Conservation (phyloP, 768 basidiomycete genomes). For the Goffeauzyma gilvescens region DNA sequence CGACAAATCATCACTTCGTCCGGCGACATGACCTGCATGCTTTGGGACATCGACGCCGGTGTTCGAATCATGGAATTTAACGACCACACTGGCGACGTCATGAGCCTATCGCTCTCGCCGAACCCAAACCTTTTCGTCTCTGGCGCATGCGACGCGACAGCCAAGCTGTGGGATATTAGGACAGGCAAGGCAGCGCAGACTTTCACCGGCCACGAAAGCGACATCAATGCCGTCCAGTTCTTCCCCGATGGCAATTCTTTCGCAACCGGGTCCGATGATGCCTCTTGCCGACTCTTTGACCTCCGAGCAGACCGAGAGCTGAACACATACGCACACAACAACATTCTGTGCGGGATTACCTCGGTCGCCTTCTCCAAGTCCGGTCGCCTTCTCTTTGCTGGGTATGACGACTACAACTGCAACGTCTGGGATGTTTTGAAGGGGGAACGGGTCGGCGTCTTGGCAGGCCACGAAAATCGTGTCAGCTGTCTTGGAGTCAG, state of each 20-base stretch:
- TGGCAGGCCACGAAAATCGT: slow-evolving; percentile 95
- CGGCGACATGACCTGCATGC: slow-evolving; percentile 99
- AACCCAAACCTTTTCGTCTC: slow-evolving; percentile 95
- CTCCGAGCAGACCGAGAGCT: slow-evolving; percentile 93
- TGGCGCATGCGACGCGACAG: slow-evolving; percentile 93
- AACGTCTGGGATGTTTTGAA: slow-evolving; percentile 99
- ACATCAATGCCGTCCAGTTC: slow-evolving; percentile 99
- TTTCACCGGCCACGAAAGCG: slow-evolving; percentile 93
- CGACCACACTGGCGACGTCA: slow-evolving; percentile 97
- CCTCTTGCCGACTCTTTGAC: slow-evolving; percentile 93
- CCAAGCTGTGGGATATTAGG: slow-evolving; percentile 97
- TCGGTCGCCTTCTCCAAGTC: slow-evolving; percentile 98
- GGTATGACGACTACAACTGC: slow-evolving; percentile 99
- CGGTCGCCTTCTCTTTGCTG: slow-evolving; percentile 89
- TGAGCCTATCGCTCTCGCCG: slow-evolving; percentile 91
- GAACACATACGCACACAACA: slow-evolving; percentile 93
- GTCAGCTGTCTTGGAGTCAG: slow-evolving; percentile 92
- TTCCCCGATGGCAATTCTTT: slow-evolving; percentile 99
- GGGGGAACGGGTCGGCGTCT: slow-evolving; percentile 90
- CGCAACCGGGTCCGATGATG: slow-evolving; percentile 95
- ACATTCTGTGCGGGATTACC: slow-evolving; percentile 95
- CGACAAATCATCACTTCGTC: slow-evolving; percentile 94
- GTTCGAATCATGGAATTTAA: slow-evolving; percentile 96
- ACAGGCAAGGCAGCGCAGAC: slow-evolving; percentile 95
- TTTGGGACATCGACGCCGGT: slow-evolving; percentile 98